Base-by-base conservation (phyloP, 148 eudicot species). In the Arbutus unedo region DNA sequence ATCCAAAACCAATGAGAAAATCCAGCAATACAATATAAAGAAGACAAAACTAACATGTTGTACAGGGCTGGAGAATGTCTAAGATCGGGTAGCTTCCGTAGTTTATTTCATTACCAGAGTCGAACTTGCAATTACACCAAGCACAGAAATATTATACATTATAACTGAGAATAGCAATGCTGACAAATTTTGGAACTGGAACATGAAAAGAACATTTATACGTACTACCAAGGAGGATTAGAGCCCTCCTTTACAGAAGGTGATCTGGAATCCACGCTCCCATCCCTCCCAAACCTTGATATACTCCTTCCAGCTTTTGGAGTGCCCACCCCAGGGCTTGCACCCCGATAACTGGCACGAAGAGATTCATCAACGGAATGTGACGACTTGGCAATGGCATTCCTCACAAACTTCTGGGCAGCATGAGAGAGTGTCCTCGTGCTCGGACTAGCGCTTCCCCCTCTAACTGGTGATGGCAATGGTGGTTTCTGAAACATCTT, bases 321-420 rank as follows among this genome's bases (percentile, higher is more conserved):
- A 66, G 98, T 95, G 77, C 86, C 84, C 54, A 82, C 4, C 21
- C 88, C 94, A 31, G 98, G 98, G 81, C 98, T 95, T n/a, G 93
- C 87, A 60, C 96, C 92, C 71, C 98, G 89, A 76, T 95, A 95
- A 91, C 98, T 95, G 50, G 98, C 98, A 79, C 98, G 93, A 13
- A 95, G 91, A 77, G 96, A 93, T 85, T 92, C 98, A 81, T 91
- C 98, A 13, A 93, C 92, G 23, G 97, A 62, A 11, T 85, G 86
- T 0, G 97, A 88, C 0, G 96, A 90, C 85, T 96, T 96, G 0
- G 96, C 91, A 90, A 96, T 91, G 44, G 98, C 98, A 81, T 89
- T 94, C 87, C 96, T 86, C 86, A 96, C 85, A 83, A 96, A 96
- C 88, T 96, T 96, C 86, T 91, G 95, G 41, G 98, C 98, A 59